Conservation (phyloP, 805 yeast species). For the Barnettozyma pratensis region DNA sequence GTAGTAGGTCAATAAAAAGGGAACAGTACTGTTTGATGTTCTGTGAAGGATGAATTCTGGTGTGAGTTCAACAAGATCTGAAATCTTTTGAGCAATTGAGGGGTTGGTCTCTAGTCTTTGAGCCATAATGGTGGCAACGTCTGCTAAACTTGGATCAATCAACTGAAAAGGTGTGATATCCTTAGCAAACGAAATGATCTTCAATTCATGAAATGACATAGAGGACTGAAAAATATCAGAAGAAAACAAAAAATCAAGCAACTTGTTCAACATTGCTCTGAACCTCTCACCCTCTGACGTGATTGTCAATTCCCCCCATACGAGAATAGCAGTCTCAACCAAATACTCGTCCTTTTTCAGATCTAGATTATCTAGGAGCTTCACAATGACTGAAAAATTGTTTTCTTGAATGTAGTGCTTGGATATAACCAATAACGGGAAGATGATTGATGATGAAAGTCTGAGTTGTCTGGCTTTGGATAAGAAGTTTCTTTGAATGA, state of each 20-base stretch:
- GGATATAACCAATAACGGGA: conserved; percentile 46
- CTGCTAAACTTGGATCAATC: conserved; percentile 73
- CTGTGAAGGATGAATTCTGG: conserved; percentile 57
- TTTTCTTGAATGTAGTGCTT: conserved; percentile 36
- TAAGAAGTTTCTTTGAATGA: conserved; percentile 35
- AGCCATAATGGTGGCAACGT: conserved; percentile 59
- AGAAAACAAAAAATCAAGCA: conserved; percentile 64
- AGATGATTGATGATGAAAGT: conserved; percentile 42
- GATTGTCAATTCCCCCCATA: conserved; percentile 62
- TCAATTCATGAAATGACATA: conserved; percentile 61
- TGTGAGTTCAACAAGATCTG: conserved; percentile 62
- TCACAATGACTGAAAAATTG: conserved; percentile 41
- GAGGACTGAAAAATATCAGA: conserved; percentile 60
- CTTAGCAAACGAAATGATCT: conserved; percentile 51
- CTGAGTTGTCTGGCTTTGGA: conserved; percentile 52
- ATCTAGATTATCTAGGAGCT: conserved; percentile 36
- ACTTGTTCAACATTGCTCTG: conserved; percentile 57
- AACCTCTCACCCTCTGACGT: conserved; percentile 63
- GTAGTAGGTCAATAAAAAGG: conserved; percentile 64
- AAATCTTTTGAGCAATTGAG: conserved; percentile 50
- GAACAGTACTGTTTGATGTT: conserved; percentile 71
- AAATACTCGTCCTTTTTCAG: conserved; percentile 34
- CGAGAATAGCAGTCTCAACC: conserved; percentile 53
- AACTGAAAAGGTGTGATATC: conserved; percentile 71
- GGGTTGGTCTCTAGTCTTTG: conserved; percentile 46